Evolutionary conservation across 352 stramenopile species (phyloP), one percentile per base, ranked within the genome.

Genomic region (Phytophthora quininea): DNA sequence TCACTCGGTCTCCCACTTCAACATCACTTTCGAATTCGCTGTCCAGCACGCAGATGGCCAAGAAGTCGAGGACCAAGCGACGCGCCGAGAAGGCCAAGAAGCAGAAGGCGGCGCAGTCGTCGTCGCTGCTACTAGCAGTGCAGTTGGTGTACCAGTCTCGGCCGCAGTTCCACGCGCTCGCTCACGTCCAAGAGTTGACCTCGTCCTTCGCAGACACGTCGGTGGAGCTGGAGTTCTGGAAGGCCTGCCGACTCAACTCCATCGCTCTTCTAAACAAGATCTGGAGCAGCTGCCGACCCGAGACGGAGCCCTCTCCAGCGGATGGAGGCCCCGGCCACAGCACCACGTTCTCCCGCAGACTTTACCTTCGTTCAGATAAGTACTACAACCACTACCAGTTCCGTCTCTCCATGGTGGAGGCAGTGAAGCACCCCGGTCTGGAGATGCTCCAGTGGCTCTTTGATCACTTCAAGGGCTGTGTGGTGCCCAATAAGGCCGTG

Each of bases 371-470:
- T 29, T 47, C 43, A 9, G 43, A 49, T 29, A n/a, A 24, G 3
- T 49, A 49, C 43, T 49, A 27, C 19, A 49, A 49, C 15, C 43
- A 7, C 14, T 49, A 49, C 29, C 43, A 49, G 5, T 29, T 49
- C 43, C 43, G 43, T 49, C 43, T 49, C 27, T 24, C 35, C 15
- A 57, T 52, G 5, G 14, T 58, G 1, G 45, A n/a, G 50, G 55
- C 55, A 14, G 55, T 62, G 10, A 27, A 30, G 19, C 3, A 47
- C 32, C 15, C 40, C 31, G 19, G 31, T 38, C 1, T 50, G 6
- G 38, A 54, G 9, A 27, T 62, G 9, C 19, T 54, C n/a, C 1
- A 54, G 15, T 62, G 55, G 55, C 30, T 62, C 15, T 54, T 37
- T 7, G n/a, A 29, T 32, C 43, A 62, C 30, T 62, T 62, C 24